Evolutionary conservation across 768 basidiomycete species (phyloP).

Genomic region (Trametes sanguinea): DNA sequence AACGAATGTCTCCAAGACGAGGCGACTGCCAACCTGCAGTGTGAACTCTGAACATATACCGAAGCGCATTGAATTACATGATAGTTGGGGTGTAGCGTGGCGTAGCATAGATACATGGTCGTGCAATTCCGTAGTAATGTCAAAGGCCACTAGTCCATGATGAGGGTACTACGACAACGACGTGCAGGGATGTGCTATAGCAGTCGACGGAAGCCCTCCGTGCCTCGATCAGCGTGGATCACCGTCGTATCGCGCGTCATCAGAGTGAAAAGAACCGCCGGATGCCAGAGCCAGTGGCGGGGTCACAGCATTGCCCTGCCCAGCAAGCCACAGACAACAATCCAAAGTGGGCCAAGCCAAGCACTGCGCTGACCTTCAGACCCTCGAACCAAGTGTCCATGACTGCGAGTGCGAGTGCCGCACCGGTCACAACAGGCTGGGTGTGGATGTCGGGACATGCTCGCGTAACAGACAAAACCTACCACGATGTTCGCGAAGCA

Average conservation of each 20-base stretch:
- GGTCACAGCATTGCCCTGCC: background rate
- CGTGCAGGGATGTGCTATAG: no score
- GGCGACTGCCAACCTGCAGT: no score
- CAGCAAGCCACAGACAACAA: slow-evolving; percentile 27
- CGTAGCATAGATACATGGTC: background rate
- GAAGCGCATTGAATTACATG: no score
- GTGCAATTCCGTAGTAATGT: background rate
- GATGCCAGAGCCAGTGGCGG: background rate
- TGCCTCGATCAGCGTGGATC: no score
- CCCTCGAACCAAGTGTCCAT: slow-evolving; percentile 49
- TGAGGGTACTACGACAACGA: background rate
- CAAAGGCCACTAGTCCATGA: background rate
- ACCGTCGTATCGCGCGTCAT: no score
- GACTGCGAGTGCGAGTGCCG: slow-evolving; percentile 41
- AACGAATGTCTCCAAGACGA: no score
- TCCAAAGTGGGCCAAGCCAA: slow-evolving; percentile 44
- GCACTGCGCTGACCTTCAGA: slow-evolving; percentile 38
- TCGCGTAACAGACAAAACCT: slow-evolving; percentile 28
- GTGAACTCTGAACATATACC: no score
- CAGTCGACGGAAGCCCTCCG: no score
- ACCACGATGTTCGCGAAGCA: background rate
- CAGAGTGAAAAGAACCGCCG: no score
- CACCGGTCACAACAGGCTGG: slow-evolving; percentile 30
- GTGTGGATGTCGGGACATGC: slow-evolving; percentile 29
- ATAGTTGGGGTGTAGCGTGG: background rate